phyloP scores from a whole-genome alignment of 306 rosid genomes.

The Rosa persica region DNA sequence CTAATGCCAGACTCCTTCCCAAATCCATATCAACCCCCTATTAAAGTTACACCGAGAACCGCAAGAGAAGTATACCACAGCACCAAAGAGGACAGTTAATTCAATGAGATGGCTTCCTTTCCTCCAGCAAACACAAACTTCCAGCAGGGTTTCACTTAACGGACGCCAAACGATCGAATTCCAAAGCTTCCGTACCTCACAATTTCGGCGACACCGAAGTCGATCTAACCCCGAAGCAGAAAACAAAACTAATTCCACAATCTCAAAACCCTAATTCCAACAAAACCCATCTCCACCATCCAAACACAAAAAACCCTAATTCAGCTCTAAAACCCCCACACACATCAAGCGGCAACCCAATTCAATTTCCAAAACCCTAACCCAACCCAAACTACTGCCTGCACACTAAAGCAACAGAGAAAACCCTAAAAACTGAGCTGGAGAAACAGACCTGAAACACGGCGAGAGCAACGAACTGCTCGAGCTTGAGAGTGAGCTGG shows the following conservation, averaged over 20 bases:
- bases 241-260: neutral
- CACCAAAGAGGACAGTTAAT: neutral
- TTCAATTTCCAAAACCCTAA: conserved; percentile 55
- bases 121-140: neutral
- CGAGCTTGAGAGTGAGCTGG: conserved; percentile 98
- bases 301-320: conserved; percentile 17
- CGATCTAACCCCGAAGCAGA: neutral
- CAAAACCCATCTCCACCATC: conserved; percentile 14
- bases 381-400: neutral
- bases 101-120: neutral
- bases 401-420: neutral
- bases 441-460: conserved; percentile 69
- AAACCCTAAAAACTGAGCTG: neutral
- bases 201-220: neutral
- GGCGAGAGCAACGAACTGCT: conserved; percentile 87
- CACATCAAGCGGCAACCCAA: neutral
- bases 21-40: neutral
- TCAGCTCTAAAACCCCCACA: conserved; percentile 4
- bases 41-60: neutral
- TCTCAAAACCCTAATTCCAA: too few relatives aligned
- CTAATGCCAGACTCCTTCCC: neutral
- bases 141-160: neutral
- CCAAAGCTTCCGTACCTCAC: too few relatives aligned
- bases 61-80: neutral
- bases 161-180: neutral